Evolutionary conservation across 352 stramenopile genomes (phyloP).

Genomic region (Detonula confervacea): DNA sequence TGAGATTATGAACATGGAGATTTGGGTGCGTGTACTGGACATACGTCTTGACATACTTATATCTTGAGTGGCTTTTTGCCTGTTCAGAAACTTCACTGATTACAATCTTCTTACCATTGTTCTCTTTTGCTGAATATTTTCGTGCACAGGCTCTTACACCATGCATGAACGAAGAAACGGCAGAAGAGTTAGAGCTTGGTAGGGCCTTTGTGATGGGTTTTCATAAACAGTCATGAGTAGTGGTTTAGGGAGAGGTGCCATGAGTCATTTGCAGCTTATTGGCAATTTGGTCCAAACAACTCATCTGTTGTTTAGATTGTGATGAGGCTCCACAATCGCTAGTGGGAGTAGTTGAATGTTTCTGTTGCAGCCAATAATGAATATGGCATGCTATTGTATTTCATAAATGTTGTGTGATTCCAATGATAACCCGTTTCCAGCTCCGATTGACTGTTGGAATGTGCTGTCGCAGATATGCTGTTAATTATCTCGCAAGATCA

Average conservation of each 20-base stretch:
- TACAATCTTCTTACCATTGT: not conserved
- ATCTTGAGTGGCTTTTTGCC: too few relatives aligned
- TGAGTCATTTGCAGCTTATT: not conserved
- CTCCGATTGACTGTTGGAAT: too few relatives aligned
- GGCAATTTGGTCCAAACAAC: not conserved
- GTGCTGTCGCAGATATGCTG: too few relatives aligned
- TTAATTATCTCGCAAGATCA: too few relatives aligned
- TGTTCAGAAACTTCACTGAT: too few relatives aligned
- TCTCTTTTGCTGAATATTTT: not conserved
- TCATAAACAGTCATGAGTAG: not conserved
- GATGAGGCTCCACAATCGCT: too few relatives aligned
- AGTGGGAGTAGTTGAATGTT: too few relatives aligned
- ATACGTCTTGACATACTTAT: too few relatives aligned
- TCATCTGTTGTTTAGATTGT: not conserved
- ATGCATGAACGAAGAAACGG: conserved; percentile 41
- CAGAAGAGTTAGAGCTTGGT: conserved; percentile 38
- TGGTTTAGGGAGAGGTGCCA: not conserved
- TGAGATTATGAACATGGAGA: conserved; percentile 48
- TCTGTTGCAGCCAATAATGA: too few relatives aligned
- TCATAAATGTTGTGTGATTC: too few relatives aligned
- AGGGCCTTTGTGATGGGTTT: conserved; percentile 33
- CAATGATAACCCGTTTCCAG: too few relatives aligned
- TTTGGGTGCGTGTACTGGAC: conserved; percentile 38
- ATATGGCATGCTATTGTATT: too few relatives aligned
- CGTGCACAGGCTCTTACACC: conserved; percentile 31